Evolutionary conservation across 805 yeast genomes (phyloP).

Genomic region (Trichomonascus vanleenenianus): DNA sequence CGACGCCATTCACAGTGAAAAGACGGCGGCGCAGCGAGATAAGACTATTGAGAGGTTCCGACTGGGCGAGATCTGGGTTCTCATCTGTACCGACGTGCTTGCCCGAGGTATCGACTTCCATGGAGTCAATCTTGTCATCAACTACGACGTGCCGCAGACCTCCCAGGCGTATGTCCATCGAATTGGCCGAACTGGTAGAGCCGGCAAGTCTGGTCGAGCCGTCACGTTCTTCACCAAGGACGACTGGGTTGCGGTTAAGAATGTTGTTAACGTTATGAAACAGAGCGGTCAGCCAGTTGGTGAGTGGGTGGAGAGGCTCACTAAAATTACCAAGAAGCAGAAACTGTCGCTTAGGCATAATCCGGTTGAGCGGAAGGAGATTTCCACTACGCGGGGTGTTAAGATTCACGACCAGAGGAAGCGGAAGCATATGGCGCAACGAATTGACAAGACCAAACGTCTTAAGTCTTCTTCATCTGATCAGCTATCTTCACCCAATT

Average conservation of each 20-base stretch:
- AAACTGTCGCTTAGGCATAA: constrained; percentile 51
- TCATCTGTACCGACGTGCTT: constrained; percentile 92
- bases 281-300: constrained; percentile 69
- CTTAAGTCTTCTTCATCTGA: no score
- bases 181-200: constrained; percentile 98
- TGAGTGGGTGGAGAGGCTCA: constrained; percentile 72
- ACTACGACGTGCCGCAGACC: constrained; percentile 91
- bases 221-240: constrained; percentile 91
- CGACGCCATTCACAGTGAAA: constrained; percentile 93
- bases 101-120: constrained; percentile 97
- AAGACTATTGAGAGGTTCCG: constrained; percentile 76
- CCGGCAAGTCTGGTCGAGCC: constrained; percentile 78
- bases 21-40: constrained; percentile 82
- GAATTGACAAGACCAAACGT: no score
- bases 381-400: constrained; percentile 51
- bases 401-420: no score
- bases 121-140: constrained; percentile 89
- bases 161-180: constrained; percentile 96
- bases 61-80: constrained; percentile 89
- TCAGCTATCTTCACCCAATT: no score
- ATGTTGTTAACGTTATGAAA: constrained; percentile 89
- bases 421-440: no score
- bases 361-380: constrained; percentile 58
- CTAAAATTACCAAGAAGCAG: constrained; percentile 55
- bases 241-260: constrained; percentile 66